Conservation (phyloP, 2,329 filamentous ascomycete species). For the Verticillium isaacii region DNA sequence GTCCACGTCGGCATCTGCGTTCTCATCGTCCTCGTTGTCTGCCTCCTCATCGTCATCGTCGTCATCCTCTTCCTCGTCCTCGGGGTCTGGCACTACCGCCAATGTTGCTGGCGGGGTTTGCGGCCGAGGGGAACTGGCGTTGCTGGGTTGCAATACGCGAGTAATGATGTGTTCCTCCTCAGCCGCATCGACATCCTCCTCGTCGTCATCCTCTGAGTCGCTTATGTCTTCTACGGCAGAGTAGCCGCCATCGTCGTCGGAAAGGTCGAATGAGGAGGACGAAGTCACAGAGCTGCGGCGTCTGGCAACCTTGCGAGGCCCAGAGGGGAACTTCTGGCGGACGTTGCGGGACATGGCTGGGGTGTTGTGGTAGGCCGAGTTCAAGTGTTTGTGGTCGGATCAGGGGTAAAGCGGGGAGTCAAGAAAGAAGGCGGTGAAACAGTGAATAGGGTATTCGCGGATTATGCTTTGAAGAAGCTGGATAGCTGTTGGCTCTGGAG, state of each 20-base stretch:
- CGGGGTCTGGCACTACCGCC: slow-evolving; percentile 28
- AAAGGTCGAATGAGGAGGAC: slow-evolving; percentile 44
- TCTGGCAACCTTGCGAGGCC: slow-evolving; percentile 38
- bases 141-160: slow-evolving; percentile 31
- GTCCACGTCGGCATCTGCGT: slow-evolving; percentile 29
- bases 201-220: slow-evolving; percentile 72
- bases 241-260: slow-evolving; percentile 69
- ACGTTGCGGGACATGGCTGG: slow-evolving; percentile 49
- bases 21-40: slow-evolving; percentile 29
- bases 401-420: neutral
- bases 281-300: slow-evolving; percentile 51
- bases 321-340: slow-evolving; percentile 39
- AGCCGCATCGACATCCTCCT: slow-evolving; percentile 70
- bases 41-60: slow-evolving; percentile 35
- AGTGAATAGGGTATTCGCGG: neutral
- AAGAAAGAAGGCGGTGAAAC: neutral
- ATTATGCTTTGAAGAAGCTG: neutral
- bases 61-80: slow-evolving; percentile 28
- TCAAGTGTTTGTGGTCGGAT: neutral
- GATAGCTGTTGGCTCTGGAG: neutral
- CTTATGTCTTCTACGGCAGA: slow-evolving; percentile 75
- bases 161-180: slow-evolving; percentile 71
- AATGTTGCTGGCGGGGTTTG: slow-evolving; percentile 14
- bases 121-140: slow-evolving; percentile 47
- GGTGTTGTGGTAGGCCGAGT: neutral